phyloP scores from a whole-genome alignment of 768 basidiomycete genomes.

The Collybia nuda region DNA sequence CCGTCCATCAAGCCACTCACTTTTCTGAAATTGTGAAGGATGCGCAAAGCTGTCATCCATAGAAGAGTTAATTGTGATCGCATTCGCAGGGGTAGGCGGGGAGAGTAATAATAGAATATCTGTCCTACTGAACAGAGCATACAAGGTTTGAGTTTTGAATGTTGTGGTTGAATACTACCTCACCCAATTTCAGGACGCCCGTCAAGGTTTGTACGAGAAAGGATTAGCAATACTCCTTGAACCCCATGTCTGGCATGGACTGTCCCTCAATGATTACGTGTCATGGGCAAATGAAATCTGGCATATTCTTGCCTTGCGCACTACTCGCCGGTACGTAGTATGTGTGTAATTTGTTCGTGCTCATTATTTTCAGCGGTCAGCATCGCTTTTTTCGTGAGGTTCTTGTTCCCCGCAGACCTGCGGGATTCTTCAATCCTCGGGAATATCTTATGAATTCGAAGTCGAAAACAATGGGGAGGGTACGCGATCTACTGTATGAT shows the following conservation, averaged over 20 bases:
- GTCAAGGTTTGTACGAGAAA: constrained; percentile 66
- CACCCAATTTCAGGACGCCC: constrained; percentile 48
- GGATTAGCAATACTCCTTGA: constrained; percentile 64
- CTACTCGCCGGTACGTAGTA: constrained; percentile 60
- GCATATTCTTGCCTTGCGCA: constrained; percentile 70
- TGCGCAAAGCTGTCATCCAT: constrained; percentile 62
- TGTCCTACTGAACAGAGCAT: constrained; percentile 63
- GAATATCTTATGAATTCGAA: constrained; percentile 53
- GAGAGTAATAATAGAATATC: constrained; percentile 64
- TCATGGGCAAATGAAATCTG: constrained; percentile 77
- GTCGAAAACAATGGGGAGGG: constrained; percentile 37
- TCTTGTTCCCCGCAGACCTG: constrained; percentile 59
- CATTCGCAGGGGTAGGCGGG: constrained; percentile 58
- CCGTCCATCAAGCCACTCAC: neutral
- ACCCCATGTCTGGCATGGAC: constrained; percentile 67
- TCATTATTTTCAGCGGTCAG: constrained; percentile 51
- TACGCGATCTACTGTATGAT: constrained; percentile 44
- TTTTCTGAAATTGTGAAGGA: constrained; percentile 40
- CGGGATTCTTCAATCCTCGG: constrained; percentile 51
- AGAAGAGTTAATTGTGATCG: constrained; percentile 69
- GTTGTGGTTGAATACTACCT: neutral
- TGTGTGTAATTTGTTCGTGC: constrained; percentile 1
- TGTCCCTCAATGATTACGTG: constrained; percentile 64
- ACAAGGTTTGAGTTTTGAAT: constrained; percentile 44
- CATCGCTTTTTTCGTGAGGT: constrained; percentile 63